Evolutionary conservation across 495 filamentous ascomycete species (phyloP).

Genomic region (Hypoxylon fuscum): DNA sequence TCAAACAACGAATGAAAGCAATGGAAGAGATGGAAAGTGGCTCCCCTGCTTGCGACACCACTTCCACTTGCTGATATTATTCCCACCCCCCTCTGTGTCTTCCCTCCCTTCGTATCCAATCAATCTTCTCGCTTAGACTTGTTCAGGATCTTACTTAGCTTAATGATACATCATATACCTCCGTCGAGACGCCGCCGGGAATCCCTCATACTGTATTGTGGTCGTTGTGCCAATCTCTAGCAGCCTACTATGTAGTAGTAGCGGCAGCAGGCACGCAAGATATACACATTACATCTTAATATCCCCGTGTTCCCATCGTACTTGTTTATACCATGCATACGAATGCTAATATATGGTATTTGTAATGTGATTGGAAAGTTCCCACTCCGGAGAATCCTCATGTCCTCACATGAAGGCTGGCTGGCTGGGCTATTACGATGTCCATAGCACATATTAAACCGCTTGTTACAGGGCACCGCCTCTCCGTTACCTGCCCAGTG

Average conservation of each 20-base stretch:
- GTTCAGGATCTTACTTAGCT: slow-evolving; percentile 29
- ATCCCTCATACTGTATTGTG: slow-evolving; percentile 5
- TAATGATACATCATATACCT: slow-evolving; percentile 28
- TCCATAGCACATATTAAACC: no score
- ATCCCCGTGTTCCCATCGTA: no score
- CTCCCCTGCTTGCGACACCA: slow-evolving; percentile 18
- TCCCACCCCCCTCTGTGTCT: slow-evolving; percentile 17
- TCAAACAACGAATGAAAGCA: slow-evolving; percentile 5
- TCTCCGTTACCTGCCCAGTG: slow-evolving; percentile 16
- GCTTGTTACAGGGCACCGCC: slow-evolving; percentile 6
- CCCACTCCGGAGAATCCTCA: background rate
- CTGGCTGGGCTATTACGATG: no score
- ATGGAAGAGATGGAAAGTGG: no score
- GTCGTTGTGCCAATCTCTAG: background rate
- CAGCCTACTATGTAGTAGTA: no score
- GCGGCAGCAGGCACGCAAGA: no score
- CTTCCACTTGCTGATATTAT: background rate
- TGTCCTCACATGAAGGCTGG: background rate
- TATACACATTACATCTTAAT: slow-evolving; percentile 11
- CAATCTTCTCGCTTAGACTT: slow-evolving; percentile 29
- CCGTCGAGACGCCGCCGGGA: slow-evolving; percentile 21
- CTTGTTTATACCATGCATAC: no score
- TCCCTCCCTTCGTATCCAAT: slow-evolving; percentile 25
- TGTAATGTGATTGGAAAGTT: background rate
- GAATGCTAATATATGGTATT: no score